A percentile compares a stretch with the other conserved stretches of the same genome.
Conservation (phyloP, 495 filamentous ascomycete genomes). For the Platismatia glauca region DNA sequence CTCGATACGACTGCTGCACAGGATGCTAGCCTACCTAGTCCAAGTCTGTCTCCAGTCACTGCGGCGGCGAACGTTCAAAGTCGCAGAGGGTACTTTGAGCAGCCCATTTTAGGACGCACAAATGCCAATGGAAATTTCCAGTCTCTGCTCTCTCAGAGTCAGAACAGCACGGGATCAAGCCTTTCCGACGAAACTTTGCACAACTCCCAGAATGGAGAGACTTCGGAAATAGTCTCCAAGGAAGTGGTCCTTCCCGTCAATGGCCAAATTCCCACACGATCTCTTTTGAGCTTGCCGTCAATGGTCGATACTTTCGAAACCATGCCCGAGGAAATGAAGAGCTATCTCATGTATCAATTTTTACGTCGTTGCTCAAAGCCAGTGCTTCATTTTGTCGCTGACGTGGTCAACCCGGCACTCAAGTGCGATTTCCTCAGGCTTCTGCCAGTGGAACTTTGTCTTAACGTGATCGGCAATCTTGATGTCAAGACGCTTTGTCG, state of each 20-base stretch:
- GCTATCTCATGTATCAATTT: slow-evolving; percentile 92
- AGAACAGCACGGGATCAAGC: slow-evolving; percentile 5
- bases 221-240: not conserved
- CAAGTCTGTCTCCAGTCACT: slow-evolving; percentile 84
- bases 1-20: slow-evolving; percentile 59
- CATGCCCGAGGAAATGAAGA: slow-evolving; percentile 80
- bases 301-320: slow-evolving; percentile 88
- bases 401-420: slow-evolving; percentile 89
- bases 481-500: slow-evolving; percentile 81
- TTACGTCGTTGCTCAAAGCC: slow-evolving; percentile 80
- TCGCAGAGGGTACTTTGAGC: slow-evolving; percentile 22
- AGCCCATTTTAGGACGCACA: slow-evolving; percentile 1
- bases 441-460: slow-evolving; percentile 76
- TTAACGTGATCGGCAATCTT: slow-evolving; percentile 80
- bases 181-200: slow-evolving; percentile 8
- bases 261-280: slow-evolving; percentile 27
- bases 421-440: slow-evolving; percentile 85
- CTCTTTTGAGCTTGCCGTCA: slow-evolving; percentile 63
- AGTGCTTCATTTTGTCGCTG: slow-evolving; percentile 83
- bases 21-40: slow-evolving; percentile 89
- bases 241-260: slow-evolving; percentile 1
- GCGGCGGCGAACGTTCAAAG: slow-evolving; percentile 60
- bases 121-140: slow-evolving; percentile 6
- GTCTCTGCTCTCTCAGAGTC: slow-evolving; percentile 6
- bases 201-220: not conserved